Evolutionary conservation across 1,284 basidiomycete genomes (phyloP).

Genomic region (Ustilago bromivora): DNA sequence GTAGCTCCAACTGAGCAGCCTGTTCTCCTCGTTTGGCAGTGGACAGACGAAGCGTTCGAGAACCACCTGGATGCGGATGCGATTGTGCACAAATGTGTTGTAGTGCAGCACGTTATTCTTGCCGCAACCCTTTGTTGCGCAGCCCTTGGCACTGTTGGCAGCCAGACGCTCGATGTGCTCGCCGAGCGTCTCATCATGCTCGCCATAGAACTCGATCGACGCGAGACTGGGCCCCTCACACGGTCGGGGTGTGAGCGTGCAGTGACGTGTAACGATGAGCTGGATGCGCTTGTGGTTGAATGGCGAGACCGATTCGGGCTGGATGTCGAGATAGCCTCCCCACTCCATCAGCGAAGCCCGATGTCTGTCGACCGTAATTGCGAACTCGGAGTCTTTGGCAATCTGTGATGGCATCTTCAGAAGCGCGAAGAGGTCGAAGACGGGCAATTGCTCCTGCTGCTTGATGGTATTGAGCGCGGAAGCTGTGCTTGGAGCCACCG

Average conservation of each 20-base stretch:
- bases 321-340: conserved; percentile 48
- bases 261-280: conserved; percentile 80
- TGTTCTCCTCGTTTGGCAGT: conserved; percentile 74
- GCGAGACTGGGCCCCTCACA: conserved; percentile 74
- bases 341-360: conserved; percentile 43
- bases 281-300: conserved; percentile 92
- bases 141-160: conserved; percentile 77
- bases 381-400: conserved; percentile 47
- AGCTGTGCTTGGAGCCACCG: conserved; percentile 5
- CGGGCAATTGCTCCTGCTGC: conserved; percentile 22
- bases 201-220: conserved; percentile 89
- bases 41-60: conserved; percentile 67
- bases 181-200: conserved; percentile 90
- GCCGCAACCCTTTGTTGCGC: conserved; percentile 84
- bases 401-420: conserved; percentile 48
- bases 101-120: conserved; percentile 85
- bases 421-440: conserved; percentile 44
- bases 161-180: conserved; percentile 88
- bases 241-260: conserved; percentile 73
- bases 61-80: conserved; percentile 82
- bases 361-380: conserved; percentile 48
- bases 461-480: conserved; percentile 30
- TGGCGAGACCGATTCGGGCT: conserved; percentile 77
- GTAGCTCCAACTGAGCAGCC: conserved; percentile 91
- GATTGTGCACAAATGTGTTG: conserved; percentile 88